Conservation (phyloP, 2,329 filamentous ascomycete genomes). For the Aspergillus felis region DNA sequence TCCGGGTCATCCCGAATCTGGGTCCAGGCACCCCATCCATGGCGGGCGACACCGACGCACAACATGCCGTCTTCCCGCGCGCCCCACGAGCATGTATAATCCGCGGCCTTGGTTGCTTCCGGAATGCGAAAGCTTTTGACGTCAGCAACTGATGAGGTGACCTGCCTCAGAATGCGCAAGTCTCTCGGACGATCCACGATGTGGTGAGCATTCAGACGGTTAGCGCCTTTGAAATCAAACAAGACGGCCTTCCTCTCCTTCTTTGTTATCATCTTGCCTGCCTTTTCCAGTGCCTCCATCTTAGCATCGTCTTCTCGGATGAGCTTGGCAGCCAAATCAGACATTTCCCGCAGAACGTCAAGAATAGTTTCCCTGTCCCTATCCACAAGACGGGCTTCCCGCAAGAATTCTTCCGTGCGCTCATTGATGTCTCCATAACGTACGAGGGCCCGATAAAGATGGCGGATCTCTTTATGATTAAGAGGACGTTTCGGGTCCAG, state of each 20-base stretch:
- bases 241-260: conserved; percentile 97
- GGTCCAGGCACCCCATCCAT: conserved; percentile 94
- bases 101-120: conserved; percentile 86
- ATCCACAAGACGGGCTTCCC: conserved; percentile 77
- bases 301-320: conserved; percentile 69
- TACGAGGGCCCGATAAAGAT: conserved; percentile 85
- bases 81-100: conserved; percentile 90
- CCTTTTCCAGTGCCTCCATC: conserved; percentile 61
- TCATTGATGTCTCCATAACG: conserved; percentile 89
- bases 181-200: conserved; percentile 87
- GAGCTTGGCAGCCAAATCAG: conserved; percentile 65
- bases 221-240: conserved; percentile 89
- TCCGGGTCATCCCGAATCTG: conserved; percentile 90
- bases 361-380: conserved; percentile 79
- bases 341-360: conserved; percentile 70
- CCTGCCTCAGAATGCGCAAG: conserved; percentile 75
- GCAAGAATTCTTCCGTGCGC: conserved; percentile 78
- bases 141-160: conserved; percentile 62
- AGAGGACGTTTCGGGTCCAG: conserved; percentile 82
- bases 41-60: conserved; percentile 83
- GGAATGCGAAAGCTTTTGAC: conserved; percentile 78
- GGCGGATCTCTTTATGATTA: conserved; percentile 86
- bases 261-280: conserved; percentile 82
- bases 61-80: conserved; percentile 96
- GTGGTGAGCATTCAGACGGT: conserved; percentile 93